Conservation (phyloP, 73 alveolate species). For the Uronychia setigera region DNA sequence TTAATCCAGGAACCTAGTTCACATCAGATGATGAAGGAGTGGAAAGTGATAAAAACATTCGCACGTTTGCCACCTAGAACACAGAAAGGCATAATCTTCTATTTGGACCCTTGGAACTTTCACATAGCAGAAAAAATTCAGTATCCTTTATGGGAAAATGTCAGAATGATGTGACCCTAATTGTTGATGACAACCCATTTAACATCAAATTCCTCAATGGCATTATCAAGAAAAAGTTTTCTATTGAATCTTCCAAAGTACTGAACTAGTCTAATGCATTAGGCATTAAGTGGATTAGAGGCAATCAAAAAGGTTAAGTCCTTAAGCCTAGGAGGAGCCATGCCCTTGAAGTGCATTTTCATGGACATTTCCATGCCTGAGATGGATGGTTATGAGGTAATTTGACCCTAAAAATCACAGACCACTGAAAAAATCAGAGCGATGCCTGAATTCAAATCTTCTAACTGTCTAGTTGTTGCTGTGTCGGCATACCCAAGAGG, state of each 20-base stretch:
- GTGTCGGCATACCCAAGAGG: not conserved
- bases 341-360: not conserved
- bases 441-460: not conserved
- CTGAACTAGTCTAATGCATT: not conserved
- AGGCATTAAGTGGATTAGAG: not conserved
- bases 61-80: no score
- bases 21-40: no score
- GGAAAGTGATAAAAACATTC: no score
- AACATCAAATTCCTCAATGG: not conserved
- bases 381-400: not conserved
- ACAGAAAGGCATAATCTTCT: no score
- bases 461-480: not conserved
- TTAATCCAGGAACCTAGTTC: no score
- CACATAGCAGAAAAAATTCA: no score
- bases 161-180: not conserved
- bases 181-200: not conserved
- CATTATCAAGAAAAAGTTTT: not conserved
- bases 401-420: not conserved
- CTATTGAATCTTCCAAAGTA: not conserved
- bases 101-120: no score
- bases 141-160: no score
- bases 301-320: not conserved
- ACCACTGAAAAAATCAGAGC: not conserved
- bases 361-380: not conserved
- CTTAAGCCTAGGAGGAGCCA: not conserved